phyloP scores from a whole-genome alignment of 1,284 basidiomycete species.

The Cystobasidium slooffiae region DNA sequence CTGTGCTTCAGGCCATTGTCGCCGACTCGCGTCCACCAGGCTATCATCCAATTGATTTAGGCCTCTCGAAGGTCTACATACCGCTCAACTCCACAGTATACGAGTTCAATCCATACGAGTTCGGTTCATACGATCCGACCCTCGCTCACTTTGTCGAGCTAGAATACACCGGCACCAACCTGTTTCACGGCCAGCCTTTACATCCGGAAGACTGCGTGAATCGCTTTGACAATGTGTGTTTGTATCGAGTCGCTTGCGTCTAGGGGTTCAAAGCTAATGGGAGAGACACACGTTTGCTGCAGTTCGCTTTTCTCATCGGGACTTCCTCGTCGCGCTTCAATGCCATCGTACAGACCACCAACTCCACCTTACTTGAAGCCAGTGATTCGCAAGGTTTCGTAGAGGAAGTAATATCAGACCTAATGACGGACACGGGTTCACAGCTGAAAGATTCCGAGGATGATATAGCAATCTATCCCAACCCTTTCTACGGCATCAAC shows the following conservation, averaged over 20 bases:
- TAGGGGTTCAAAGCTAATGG: slow-evolving; percentile 56
- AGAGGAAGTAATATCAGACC: slow-evolving; percentile 52
- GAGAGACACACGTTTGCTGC: neutral
- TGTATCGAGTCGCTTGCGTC: slow-evolving; percentile 48
- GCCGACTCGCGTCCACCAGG: slow-evolving; percentile 28
- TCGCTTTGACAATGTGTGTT: slow-evolving; percentile 69
- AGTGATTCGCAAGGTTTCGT: slow-evolving; percentile 54
- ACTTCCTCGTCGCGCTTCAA: slow-evolving; percentile 59
- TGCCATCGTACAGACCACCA: slow-evolving; percentile 53
- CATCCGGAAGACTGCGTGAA: slow-evolving; percentile 66
- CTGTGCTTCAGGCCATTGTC: slow-evolving; percentile 40
- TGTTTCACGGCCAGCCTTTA: slow-evolving; percentile 62
- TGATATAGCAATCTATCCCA: slow-evolving; percentile 49
- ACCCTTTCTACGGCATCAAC: slow-evolving; percentile 47
- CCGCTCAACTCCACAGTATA: slow-evolving; percentile 47
- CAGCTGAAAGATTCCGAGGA: slow-evolving; percentile 46
- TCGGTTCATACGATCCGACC: slow-evolving; percentile 70
- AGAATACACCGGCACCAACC: slow-evolving; percentile 66
- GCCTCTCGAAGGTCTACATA: slow-evolving; percentile 36
- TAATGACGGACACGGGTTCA: slow-evolving; percentile 52
- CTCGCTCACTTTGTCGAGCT: slow-evolving; percentile 67
- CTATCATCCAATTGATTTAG: slow-evolving; percentile 25
- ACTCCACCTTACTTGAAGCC: slow-evolving; percentile 37
- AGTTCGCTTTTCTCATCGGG: slow-evolving; percentile 58
- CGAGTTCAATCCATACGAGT: slow-evolving; percentile 60